Evolutionary conservation across 2,329 filamentous ascomycete genomes (phyloP), one percentile per base, ranked within the genome.

Genomic region (Emergomyces pasteurianus): DNA sequence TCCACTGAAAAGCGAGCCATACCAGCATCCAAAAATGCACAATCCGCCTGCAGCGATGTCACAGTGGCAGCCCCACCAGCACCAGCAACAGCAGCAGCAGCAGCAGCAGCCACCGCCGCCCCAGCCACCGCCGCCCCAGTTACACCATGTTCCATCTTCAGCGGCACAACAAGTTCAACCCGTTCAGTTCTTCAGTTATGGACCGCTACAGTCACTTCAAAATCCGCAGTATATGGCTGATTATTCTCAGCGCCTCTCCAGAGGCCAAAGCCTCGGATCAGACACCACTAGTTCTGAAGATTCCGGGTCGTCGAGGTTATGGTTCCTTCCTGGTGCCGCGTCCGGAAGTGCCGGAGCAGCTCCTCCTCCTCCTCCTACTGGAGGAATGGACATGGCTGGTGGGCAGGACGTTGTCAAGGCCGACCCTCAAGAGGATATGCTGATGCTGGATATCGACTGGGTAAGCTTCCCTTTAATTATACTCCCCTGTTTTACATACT

Each of bases 361-460:
- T 23, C 58, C 64, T 18, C 28, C 54, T 12, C 38, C 54, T 12
- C 28, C 28, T 43, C 23, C 38, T 34, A 16, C 52, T 65, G 21
- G 43, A 60, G 12, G 59, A 60, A 36, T 54, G 55, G 28, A 46
- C 63, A 65, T 64, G 58, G 63, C 62, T 18, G 65, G 9, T 14
- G 69, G 57, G 69, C 14, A 58, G 56, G 21, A 50, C 53, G 31
- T 52, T 46, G 50, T 55, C 50, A 53, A 63, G 31, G 53, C 58
- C 60, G 31, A 63, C 57, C 58, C 65, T 58, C 54, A 67, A 63
- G 65, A 69, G 59, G 62, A 69, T 65, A 60, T 73, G 31, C 64
- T 73, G 61, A 74, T 77, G 71, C 68, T 83, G 47, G 82, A 83
- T 60, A 83, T 88, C 64, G 84, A 88, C 65, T 88, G 85, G 85